Percentiles rank a stretch among this genome's conserved stretches.
These are phyloP conservation scores for Rhodotorula sphaerocarpa DNA, from an alignment of 768 basidiomycete genomes.

Conservation along the genomic window DNA sequence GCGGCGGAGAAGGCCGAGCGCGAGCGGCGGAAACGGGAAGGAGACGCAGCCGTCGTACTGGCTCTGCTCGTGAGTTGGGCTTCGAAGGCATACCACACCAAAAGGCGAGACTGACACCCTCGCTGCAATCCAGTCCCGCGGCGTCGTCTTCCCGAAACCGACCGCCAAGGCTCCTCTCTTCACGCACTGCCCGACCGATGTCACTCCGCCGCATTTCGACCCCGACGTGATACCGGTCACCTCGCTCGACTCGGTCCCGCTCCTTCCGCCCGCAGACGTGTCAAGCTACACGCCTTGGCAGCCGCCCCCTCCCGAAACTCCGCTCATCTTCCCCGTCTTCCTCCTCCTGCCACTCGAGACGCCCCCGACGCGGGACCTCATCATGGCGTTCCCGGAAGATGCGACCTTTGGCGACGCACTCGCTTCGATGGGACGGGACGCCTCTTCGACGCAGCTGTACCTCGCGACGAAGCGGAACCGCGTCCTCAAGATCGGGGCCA, in stretches of 20 bases:
- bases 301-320: constrained; percentile 49
- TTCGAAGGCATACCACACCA: too few species aligned
- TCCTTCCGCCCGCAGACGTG: constrained; percentile 7
- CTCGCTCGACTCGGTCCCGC: constrained; percentile 37
- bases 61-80: constrained; percentile 66
- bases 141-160: constrained; percentile 55
- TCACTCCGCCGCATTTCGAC: constrained; percentile 42
- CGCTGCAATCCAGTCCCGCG: constrained; percentile 55
- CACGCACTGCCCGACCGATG: constrained; percentile 51
- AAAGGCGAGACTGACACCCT: not conserved
- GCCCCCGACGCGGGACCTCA: constrained; percentile 66
- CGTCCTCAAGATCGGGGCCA: constrained; percentile 82
- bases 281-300: constrained; percentile 25
- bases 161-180: constrained; percentile 16
- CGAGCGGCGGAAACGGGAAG: constrained; percentile 44
- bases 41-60: constrained; percentile 50
- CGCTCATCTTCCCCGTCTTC: constrained; percentile 73
- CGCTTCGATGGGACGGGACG: constrained; percentile 62
- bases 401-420: constrained; percentile 73
- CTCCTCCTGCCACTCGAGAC: constrained; percentile 86
- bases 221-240: constrained; percentile 41
- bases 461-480: constrained; percentile 67
- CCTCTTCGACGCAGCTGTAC: constrained; percentile 58
- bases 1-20: constrained; percentile 41
- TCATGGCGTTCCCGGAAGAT: constrained; percentile 74